These are phyloP conservation scores for Gracilaria gracilis DNA, from an alignment of 23 red algal species.

Conservation along the genomic window DNA sequence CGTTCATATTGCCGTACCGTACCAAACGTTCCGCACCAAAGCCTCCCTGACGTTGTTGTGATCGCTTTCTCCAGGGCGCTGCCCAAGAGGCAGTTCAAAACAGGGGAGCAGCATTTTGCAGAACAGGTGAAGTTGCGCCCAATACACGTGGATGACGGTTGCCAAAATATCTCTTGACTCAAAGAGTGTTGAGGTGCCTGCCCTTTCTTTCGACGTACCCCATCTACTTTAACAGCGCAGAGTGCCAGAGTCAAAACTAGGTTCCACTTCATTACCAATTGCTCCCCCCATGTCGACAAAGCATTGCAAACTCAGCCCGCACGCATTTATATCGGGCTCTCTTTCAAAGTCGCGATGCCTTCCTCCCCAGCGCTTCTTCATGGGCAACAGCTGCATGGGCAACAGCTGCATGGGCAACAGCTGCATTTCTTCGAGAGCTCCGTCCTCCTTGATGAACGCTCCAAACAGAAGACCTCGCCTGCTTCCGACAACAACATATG, in stretches of 20 bases:
- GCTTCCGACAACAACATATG: background rate
- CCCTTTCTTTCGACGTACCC: too few relatives aligned
- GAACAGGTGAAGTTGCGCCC: too few relatives aligned
- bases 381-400: background rate
- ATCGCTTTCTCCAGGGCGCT: too few relatives aligned
- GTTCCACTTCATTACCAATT: background rate
- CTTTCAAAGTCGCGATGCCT: background rate
- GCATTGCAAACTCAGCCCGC: background rate
- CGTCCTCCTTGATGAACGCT: background rate
- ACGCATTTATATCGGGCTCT: background rate
- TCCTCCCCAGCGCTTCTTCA: background rate
- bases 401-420: background rate
- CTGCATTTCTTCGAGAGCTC: background rate
- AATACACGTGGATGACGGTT: slow-evolving; percentile 20
- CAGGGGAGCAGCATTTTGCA: too few relatives aligned
- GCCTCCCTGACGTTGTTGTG: too few relatives aligned
- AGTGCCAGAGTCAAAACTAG: too few relatives aligned
- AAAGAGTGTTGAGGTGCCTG: too few relatives aligned
- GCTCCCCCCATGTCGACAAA: background rate
- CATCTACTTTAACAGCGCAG: too few relatives aligned
- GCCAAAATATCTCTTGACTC: background rate
- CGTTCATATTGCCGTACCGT: too few relatives aligned
- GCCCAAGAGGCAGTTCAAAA: too few relatives aligned
- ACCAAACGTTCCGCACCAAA: too few relatives aligned
- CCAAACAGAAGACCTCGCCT: background rate